Percentiles rank a stretch among this genome's conserved stretches.
These are phyloP conservation scores for Phytophthora ramorum DNA, from an alignment of 352 stramenopile genomes.

Conservation along the genomic window DNA sequence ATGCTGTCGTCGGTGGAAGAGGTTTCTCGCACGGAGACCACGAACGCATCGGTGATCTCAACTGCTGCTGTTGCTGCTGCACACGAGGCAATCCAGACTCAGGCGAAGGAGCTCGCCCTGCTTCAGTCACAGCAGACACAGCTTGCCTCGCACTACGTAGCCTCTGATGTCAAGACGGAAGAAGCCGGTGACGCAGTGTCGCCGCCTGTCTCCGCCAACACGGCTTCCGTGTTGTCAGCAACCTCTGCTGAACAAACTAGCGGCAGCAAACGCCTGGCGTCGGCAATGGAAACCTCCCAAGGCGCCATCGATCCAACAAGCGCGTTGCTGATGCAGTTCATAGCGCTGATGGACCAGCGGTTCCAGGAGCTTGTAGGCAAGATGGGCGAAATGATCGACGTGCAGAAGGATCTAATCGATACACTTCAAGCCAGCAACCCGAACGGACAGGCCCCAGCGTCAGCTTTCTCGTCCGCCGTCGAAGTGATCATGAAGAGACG, in stretches of 20 bases:
- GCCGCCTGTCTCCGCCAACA: not conserved
- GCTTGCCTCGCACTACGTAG: conserved; percentile 13
- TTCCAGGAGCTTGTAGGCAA: conserved; percentile 81
- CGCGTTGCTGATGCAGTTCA: conserved; percentile 57
- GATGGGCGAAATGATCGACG: conserved; percentile 80
- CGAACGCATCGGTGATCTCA: not conserved
- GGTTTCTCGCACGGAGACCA: not conserved
- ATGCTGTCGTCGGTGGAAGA: conserved; percentile 10
- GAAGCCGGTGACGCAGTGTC: conserved; percentile 1
- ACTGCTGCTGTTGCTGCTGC: conserved; percentile 3
- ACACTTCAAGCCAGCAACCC: conserved; percentile 55
- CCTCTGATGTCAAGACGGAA: not conserved
- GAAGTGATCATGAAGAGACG: conserved; percentile 53
- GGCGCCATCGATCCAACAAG: conserved; percentile 40
- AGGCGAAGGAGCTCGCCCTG: conserved; percentile 15
- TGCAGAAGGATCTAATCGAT: conserved; percentile 74
- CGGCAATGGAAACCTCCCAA: conserved; percentile 30
- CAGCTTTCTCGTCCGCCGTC: conserved; percentile 41
- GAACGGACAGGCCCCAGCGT: conserved; percentile 37
- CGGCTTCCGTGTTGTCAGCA: not conserved
- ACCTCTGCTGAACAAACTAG: conserved; percentile 14
- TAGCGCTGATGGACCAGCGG: conserved; percentile 70
- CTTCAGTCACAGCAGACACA: conserved; percentile 14
- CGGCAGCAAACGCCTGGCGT: conserved; percentile 39
- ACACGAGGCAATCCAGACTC: conserved; percentile 13